Evolutionary conservation across 1,139 yeast species (phyloP).

Genomic region (Yamadazyma conglobata): DNA sequence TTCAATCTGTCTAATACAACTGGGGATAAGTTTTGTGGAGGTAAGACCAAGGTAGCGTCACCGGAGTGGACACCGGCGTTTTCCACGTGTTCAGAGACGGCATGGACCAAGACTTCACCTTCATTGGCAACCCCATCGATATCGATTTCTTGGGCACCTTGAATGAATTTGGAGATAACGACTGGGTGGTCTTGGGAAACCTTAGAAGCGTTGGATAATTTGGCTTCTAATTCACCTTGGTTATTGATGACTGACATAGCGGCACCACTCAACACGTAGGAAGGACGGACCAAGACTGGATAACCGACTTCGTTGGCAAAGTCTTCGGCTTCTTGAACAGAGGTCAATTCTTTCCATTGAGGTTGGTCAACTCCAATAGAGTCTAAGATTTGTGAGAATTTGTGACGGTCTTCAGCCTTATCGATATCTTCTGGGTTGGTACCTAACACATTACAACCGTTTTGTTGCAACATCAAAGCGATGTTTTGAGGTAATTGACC

Average conservation of each 20-base stretch:
- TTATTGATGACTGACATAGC: conserved; percentile 93
- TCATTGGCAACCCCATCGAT: conserved; percentile 92
- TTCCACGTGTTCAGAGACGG: conserved; percentile 96
- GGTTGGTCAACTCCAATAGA: conserved; percentile 94
- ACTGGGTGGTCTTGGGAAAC: conserved; percentile 97
- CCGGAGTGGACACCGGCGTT: conserved; percentile 99
- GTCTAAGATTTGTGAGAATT: conserved; percentile 91
- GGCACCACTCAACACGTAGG: conserved; percentile 96
- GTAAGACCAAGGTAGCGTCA: conserved; percentile 92
- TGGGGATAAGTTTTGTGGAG: conserved; percentile 75
- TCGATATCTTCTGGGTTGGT: conserved; percentile 95
- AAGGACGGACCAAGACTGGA: conserved; percentile 97
- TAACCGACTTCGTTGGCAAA: conserved; percentile 87
- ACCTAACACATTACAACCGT: conserved; percentile 87
- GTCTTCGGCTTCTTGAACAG: conserved; percentile 76
- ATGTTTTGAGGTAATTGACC: conserved; percentile 98
- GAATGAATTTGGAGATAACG: conserved; percentile 91
- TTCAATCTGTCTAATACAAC: conserved; percentile 60
- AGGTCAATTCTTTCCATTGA: conserved; percentile 92
- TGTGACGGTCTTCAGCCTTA: conserved; percentile 97
- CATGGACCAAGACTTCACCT: conserved; percentile 89
- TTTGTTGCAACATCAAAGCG: conserved; percentile 77
- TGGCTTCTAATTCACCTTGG: conserved; percentile 72
- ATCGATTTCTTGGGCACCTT: conserved; percentile 95
- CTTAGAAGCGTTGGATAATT: conserved; percentile 81